phyloP scores from a whole-genome alignment of 2,329 filamentous ascomycete genomes.

The Scedosporium boydii region DNA sequence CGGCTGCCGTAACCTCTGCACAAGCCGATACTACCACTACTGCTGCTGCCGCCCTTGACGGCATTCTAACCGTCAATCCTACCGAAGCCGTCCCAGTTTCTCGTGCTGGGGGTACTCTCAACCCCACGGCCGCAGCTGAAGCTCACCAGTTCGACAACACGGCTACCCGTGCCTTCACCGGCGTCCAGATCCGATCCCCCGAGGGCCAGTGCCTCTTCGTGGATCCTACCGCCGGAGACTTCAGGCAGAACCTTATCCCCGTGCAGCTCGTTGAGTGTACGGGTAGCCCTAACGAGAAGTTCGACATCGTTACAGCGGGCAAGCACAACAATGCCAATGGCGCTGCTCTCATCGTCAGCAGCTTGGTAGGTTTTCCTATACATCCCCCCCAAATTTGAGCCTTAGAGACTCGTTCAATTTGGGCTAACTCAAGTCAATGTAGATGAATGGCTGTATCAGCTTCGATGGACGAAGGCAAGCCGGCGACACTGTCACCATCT shows the following conservation, averaged over 20 bases:
- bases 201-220: slow-evolving; percentile 42
- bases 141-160: slow-evolving; percentile 35
- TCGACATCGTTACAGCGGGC: slow-evolving; percentile 40
- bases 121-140: slow-evolving; percentile 39
- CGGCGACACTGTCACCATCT: slow-evolving; percentile 38
- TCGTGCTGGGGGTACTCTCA: slow-evolving; percentile 36
- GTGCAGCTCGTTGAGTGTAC: slow-evolving; percentile 34
- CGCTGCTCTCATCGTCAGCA: slow-evolving; percentile 36
- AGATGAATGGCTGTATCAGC: slow-evolving; percentile 40
- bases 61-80: slow-evolving; percentile 26
- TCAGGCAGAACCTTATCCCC: slow-evolving; percentile 43
- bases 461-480: slow-evolving; percentile 33
- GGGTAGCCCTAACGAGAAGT: slow-evolving; percentile 36
- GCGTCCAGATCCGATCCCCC: slow-evolving; percentile 34
- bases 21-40: background rate
- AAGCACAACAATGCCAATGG: slow-evolving; percentile 35
- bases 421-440: background rate
- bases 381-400: no score
- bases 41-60: slow-evolving; percentile 8
- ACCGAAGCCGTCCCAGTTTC: slow-evolving; percentile 37
- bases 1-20: background rate
- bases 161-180: slow-evolving; percentile 34
- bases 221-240: slow-evolving; percentile 42
- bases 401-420: no score
- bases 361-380: slow-evolving; percentile 17